Evolutionary conservation across 2,329 filamentous ascomycete species (phyloP), one percentile per base, ranked within the genome.

Genomic region (Furcasterigmium furcatum): DNA sequence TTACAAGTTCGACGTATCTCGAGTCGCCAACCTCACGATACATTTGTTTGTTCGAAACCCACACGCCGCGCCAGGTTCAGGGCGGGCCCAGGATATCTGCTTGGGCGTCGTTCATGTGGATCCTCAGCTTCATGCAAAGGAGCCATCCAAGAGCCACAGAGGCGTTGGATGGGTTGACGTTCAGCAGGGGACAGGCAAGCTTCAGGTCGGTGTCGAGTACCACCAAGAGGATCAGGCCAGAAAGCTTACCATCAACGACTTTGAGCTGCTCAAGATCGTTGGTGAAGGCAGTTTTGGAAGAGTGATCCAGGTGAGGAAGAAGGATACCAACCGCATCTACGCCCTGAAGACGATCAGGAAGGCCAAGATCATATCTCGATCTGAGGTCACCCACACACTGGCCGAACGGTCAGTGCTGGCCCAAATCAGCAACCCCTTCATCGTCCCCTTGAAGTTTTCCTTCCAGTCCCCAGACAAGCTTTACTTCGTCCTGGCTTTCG

Each of bases 401-500:
- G 94, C 94, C 20, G 94, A 99, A 70, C 83, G 94, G 62, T 97
- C 92, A 14, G 94, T 99, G 44, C 82, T 99, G 57, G 91, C 94
- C 10, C 94, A 99, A 76, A 99, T 99, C 74, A 97, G 97, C 82
- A 99, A 96, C 59, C 94, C 94, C 6, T 99, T 99, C 71, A 99
- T 99, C 60, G 94, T 97, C 9, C 94, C 94, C 3, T 81, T 99
- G 58, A 99, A 99, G 67, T 99, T 99, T 69, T 96, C 92, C 22
- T 99, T 99, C 79, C 94, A 99, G 63, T 96, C 92, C 12, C 94
- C 94, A 3, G 94, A 97, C 71, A 97, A 97, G 76, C 82, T 99
- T 29, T 99, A 99, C 68, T 87, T 99, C 47, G 92, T 99, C 18
- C 71, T 97, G 49, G 94, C 94, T 2, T 97, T 99, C 62, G 92